A percentile compares a stretch with the other conserved stretches of the same genome.
These are phyloP conservation scores for Spathaspora girioi DNA, from an alignment of 805 yeast genomes.

Conservation along the genomic window DNA sequence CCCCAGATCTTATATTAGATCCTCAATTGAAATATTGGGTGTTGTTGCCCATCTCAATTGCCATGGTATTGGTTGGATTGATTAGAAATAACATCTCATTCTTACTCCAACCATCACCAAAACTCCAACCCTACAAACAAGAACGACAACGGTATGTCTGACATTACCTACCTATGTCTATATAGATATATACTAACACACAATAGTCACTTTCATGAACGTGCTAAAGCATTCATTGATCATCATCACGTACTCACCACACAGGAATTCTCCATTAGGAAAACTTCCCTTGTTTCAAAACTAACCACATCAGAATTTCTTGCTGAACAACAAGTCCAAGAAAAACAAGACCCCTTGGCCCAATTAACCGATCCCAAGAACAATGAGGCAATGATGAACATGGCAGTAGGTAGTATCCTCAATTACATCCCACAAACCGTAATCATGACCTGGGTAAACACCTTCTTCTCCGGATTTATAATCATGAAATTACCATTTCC, in stretches of 20 bases:
- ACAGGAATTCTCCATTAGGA: slow-evolving; percentile 52
- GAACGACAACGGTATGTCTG: slow-evolving; percentile 31
- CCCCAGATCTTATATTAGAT: slow-evolving; percentile 52
- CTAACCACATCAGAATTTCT: slow-evolving; percentile 54
- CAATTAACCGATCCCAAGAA: slow-evolving; percentile 70
- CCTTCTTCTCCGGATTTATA: slow-evolving; percentile 87
- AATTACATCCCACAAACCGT: slow-evolving; percentile 88
- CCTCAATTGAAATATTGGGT: slow-evolving; percentile 89
- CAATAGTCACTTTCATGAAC: slow-evolving; percentile 50
- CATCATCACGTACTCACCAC: slow-evolving; percentile 50
- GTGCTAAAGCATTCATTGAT: slow-evolving; percentile 54
- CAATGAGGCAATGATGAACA: slow-evolving; percentile 67
- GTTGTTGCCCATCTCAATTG: slow-evolving; percentile 79
- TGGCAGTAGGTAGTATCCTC: slow-evolving; percentile 79
- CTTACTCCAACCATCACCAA: slow-evolving; percentile 57
- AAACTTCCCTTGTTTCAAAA: slow-evolving; percentile 41
- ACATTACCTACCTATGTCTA: background rate
- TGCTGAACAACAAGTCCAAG: slow-evolving; percentile 24
- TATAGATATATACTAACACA: slow-evolving; percentile 11
- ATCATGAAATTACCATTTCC: slow-evolving; percentile 84
- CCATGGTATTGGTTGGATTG: slow-evolving; percentile 85
- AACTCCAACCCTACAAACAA: slow-evolving; percentile 47
- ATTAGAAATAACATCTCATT: slow-evolving; percentile 65
- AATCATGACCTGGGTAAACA: slow-evolving; percentile 95
- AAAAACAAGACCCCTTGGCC: slow-evolving; percentile 36